Conservation (phyloP, 306 rosid species). For the Sophora flavescens region DNA sequence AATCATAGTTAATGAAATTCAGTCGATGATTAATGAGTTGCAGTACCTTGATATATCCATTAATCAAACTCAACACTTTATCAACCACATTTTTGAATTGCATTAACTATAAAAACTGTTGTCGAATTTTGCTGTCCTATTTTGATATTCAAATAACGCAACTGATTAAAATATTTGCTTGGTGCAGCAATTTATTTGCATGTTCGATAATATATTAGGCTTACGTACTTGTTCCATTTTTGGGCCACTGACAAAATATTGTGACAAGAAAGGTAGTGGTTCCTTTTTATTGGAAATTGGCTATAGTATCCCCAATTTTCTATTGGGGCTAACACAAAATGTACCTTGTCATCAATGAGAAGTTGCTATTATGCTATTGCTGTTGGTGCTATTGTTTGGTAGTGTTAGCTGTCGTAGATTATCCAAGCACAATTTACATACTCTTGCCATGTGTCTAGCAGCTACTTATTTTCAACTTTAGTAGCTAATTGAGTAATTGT, state of each 20-base stretch:
- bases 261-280: conserved; percentile 51
- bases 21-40: too few relatives aligned
- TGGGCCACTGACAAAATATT: neutral
- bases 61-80: too few relatives aligned
- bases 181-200: too few relatives aligned
- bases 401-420: conserved; percentile 45
- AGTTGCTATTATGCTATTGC: conserved; percentile 34
- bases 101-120: too few relatives aligned
- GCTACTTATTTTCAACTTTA: conserved; percentile 8
- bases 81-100: too few relatives aligned
- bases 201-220: too few relatives aligned
- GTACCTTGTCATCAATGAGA: conserved; percentile 42
- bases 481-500: neutral
- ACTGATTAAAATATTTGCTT: too few relatives aligned
- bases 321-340: conserved; percentile 34
- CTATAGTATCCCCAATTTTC: conserved; percentile 37
- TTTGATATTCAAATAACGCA: too few relatives aligned
- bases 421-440: conserved; percentile 42
- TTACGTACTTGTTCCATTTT: too few relatives aligned
- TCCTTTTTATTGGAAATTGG: conserved; percentile 35
- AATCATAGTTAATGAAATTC: too few relatives aligned
- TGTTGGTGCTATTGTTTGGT: conserved; percentile 29
- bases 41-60: too few relatives aligned
- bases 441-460: conserved; percentile 29
- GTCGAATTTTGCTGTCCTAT: too few relatives aligned